Evolutionary conservation across 768 basidiomycete genomes (phyloP), one percentile per base, ranked within the genome.

Genomic region (Tylopilus balloui): DNA sequence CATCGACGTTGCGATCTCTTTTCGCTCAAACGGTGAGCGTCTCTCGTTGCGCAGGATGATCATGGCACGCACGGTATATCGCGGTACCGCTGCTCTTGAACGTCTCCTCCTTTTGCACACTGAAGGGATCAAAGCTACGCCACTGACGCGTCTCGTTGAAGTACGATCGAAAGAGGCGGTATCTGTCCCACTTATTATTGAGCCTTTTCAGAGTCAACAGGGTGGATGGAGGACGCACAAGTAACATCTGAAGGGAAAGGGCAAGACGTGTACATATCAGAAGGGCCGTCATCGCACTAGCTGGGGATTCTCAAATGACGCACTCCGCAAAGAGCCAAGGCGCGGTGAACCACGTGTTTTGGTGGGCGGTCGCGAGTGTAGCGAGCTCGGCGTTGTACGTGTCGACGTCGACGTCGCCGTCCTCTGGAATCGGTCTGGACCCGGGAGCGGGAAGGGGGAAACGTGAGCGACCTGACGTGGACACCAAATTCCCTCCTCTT

Each of bases 321-420:
- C 72, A 96, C 85, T 97, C 95, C 48, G 92, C 92, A 65, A 77
- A 97, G n/a, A 99, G 76, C 95, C 95, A 99, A 1, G 93, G 91
- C 6, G 89, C 82, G 8, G 80, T 87, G 63, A 91, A 92, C 95
- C 95, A 99, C 0, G 86, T 88, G 51, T 83, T 76, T 58, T 75
- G 73, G 3, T 67, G 64, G 1, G 72, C 63, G 23, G 71, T 65
- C 0, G 70, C 69, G 2, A 88, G 74, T 1, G 67, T 64, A 6
- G 65, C 65, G 12, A 99, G 73, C 53, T 92, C 85, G 0, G 69
- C 58, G 56, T 99, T 97, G 71, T 92, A 98, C n/a, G 75, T 68
- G 0, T 79, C 74, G 5, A 80, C 71, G 44, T 80, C 75, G n/a
- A 80, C 63, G 40, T 86, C 89, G 1, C 86, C 86, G 57, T 96